Evolutionary conservation across 148 eudicot species (phyloP), one percentile per base, ranked within the genome.

Genomic region (Suaeda aralocaspica): DNA sequence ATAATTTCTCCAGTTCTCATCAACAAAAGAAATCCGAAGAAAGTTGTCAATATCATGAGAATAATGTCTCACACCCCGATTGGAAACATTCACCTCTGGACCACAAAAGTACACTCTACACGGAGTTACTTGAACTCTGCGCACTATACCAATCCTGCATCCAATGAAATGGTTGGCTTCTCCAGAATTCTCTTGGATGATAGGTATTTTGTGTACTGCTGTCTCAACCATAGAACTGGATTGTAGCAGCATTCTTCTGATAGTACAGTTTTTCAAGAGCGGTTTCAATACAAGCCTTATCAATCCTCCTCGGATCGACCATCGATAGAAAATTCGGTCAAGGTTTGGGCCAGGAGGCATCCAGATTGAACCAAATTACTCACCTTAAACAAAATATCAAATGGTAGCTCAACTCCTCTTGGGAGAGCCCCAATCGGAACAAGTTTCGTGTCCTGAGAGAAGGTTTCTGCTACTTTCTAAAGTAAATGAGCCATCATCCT

Each of bases 71-170:
- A 90, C 22, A 3, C 90, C 96, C 7, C 96, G 87, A 63, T 90
- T 90, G 18, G 98, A 93, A 64, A 87, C 78, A 74, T 90, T 93
- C 36, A 90, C 82, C 80, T 93, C 96, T 11, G 98, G 98, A 36
- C 98, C 96, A 69, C 81, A 85, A 62, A 90, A 90, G 78, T 87
- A 90, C 12, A 93, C 87, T 83, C 73, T 81, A 64, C 78, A 80
- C 18, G 98, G 98, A 69, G 95, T 93, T 70, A 93, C 80, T 77
- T 78, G 90, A 71, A 83, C 84, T 79, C 95, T 72, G 41, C 85
- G 89, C 6, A 88, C 86, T 88, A 87, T 1, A 87, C 95, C 71
- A 90, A 76, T 36, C 96, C 95, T 46, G 61, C 79, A 72, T 90
- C 96, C 39, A 88, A 79, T 60, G 79, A 61, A 67, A 88, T 80